These are phyloP conservation scores for Blastobotrys raffinosifermentans DNA, from an alignment of 1,139 yeast species.

Conservation along the genomic window DNA sequence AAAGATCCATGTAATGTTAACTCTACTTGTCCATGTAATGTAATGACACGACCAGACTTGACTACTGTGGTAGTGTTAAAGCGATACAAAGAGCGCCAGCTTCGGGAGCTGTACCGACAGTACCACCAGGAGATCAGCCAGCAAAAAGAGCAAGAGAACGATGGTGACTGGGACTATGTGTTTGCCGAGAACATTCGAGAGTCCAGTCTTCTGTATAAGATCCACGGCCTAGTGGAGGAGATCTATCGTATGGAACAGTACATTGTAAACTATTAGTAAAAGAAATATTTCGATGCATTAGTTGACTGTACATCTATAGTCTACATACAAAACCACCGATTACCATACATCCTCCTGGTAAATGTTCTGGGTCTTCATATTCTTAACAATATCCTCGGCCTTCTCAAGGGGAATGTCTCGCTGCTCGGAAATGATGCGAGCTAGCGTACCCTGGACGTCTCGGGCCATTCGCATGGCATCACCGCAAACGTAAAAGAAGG, in stretches of 20 bases:
- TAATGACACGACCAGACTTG: no score
- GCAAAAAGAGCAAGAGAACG: background rate
- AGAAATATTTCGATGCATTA: background rate
- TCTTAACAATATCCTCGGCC: constrained; percentile 74
- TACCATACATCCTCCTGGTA: constrained; percentile 99
- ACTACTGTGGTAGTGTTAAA: background rate
- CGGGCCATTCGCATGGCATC: constrained; percentile 96
- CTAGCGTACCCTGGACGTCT: constrained; percentile 77
- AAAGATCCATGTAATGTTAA: no score
- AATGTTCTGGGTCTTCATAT: constrained; percentile 75
- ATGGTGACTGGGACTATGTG: background rate
- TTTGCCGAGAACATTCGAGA: no score
- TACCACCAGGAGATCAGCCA: background rate
- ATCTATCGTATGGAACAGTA: background rate
- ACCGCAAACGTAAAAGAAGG: constrained; percentile 92
- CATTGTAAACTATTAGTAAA: background rate
- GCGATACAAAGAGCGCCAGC: background rate
- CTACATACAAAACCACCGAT: constrained; percentile 7
- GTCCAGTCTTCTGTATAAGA: background rate
- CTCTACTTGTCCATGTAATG: no score
- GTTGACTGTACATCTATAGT: no score
- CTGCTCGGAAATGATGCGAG: constrained; percentile 55
- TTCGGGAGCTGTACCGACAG: background rate
- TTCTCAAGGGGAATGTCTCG: constrained; percentile 54
- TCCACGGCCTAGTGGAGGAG: background rate